phyloP scores from a whole-genome alignment of 164 flowering plant genomes.

The Tinospora cordifolia region DNA sequence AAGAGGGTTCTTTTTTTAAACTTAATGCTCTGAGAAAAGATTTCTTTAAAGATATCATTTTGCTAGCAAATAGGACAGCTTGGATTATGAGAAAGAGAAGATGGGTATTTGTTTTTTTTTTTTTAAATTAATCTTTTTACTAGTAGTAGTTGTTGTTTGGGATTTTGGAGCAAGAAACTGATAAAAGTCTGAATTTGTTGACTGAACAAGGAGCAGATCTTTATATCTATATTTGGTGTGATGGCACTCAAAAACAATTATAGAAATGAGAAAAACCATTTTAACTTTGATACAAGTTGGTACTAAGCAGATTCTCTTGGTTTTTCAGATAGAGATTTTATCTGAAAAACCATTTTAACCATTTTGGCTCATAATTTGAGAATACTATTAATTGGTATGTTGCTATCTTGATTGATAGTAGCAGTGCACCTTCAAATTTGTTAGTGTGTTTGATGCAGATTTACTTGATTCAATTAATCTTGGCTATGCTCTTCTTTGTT shows the following conservation, averaged over 20 bases:
- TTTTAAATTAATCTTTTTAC: too few relatives aligned
- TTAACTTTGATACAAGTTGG: background rate
- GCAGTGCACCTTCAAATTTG: background rate
- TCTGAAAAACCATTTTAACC: too few relatives aligned
- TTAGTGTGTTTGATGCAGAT: background rate
- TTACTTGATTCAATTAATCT: constrained; percentile 6
- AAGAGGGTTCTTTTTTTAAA: too few relatives aligned
- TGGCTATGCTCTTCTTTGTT: constrained; percentile 13
- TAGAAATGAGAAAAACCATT: background rate
- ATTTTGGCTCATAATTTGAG: background rate
- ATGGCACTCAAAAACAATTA: background rate
- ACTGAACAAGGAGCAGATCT: background rate
- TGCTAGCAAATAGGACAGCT: background rate
- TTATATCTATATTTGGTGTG: background rate
- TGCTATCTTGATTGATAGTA: background rate
- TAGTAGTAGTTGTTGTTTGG: background rate
- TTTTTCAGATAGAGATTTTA: background rate
- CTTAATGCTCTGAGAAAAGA: too few relatives aligned
- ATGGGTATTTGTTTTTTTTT: background rate
- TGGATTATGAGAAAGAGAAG: background rate
- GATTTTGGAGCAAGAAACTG: background rate
- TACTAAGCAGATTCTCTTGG: background rate
- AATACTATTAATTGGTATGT: background rate
- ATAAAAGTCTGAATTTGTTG: background rate
- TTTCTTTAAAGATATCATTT: too few relatives aligned